These are phyloP conservation scores for Passiflora organensis DNA, from an alignment of 345 rosid species.

Conservation along the genomic window DNA sequence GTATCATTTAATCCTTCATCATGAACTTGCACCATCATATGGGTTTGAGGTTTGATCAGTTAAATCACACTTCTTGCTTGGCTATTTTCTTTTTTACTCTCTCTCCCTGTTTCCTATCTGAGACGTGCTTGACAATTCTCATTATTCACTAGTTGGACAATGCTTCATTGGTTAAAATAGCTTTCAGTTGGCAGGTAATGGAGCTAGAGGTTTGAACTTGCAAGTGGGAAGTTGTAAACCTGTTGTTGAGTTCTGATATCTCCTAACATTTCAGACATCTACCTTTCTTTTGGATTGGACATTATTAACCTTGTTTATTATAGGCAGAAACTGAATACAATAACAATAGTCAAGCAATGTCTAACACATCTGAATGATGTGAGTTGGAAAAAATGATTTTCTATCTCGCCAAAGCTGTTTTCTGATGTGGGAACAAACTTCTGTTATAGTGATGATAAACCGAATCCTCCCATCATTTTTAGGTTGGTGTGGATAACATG, in stretches of 20 bases:
- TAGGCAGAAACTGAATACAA: too few species aligned
- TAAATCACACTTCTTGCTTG: background rate
- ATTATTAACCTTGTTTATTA: too few species aligned
- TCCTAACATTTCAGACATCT: background rate
- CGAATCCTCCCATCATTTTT: conserved; percentile 9
- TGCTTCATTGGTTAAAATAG: background rate
- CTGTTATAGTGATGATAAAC: too few species aligned
- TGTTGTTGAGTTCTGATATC: background rate
- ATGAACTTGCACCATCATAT: background rate
- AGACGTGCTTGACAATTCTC: background rate
- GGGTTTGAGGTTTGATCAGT: background rate
- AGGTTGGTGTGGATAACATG: conserved; percentile 99
- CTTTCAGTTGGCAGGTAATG: background rate
- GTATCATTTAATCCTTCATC: background rate
- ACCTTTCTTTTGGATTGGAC: background rate
- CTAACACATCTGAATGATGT: too few species aligned
- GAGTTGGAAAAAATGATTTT: too few species aligned
- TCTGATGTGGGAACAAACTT: background rate
- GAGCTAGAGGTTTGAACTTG: background rate
- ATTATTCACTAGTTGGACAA: background rate
- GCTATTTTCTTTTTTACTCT: background rate
- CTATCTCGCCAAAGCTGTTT: background rate
- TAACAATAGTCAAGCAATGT: too few species aligned
- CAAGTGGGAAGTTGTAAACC: background rate
- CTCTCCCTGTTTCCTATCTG: background rate